Percentiles rank a stretch among this genome's conserved stretches.
phyloP scores from a whole-genome alignment of 371 early-diverging fungal species.

The Neoconidiobolus thromboides region DNA sequence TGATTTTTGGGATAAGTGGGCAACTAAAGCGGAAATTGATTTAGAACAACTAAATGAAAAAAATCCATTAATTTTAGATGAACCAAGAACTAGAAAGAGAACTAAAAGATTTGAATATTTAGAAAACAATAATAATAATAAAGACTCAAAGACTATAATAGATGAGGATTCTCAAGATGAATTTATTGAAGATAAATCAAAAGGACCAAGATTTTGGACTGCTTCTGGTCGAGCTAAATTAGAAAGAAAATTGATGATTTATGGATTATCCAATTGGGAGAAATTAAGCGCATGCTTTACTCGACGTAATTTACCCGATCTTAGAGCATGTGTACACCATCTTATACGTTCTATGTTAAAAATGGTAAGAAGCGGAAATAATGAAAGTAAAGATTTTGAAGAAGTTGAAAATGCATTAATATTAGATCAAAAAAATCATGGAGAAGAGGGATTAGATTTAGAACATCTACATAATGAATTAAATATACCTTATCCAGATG shows the following conservation, averaged over 20 bases:
- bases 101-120: constrained; percentile 26
- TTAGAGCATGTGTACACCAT: background rate
- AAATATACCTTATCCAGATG: background rate
- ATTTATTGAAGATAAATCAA: constrained; percentile 11
- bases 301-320: background rate
- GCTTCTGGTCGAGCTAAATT: background rate
- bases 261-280: constrained; percentile 6
- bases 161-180: background rate
- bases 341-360: background rate
- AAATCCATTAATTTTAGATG: constrained; percentile 36
- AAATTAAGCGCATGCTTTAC: background rate
- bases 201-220: constrained; percentile 14
- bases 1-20: constrained; percentile 95
- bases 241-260: background rate
- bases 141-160: constrained; percentile 9
- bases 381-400: background rate
- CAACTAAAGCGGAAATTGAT: constrained; percentile 56
- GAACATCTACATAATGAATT: constrained; percentile 27
- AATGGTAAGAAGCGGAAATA: background rate
- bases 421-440: constrained; percentile 19
- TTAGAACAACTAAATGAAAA: constrained; percentile 9
- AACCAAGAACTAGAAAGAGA: background rate
- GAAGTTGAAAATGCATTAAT: background rate
- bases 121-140: constrained; percentile 11
- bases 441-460: constrained; percentile 44